Base-by-base conservation (phyloP, 208 protist genomes). In the Acanthamoeba castellanii region DNA sequence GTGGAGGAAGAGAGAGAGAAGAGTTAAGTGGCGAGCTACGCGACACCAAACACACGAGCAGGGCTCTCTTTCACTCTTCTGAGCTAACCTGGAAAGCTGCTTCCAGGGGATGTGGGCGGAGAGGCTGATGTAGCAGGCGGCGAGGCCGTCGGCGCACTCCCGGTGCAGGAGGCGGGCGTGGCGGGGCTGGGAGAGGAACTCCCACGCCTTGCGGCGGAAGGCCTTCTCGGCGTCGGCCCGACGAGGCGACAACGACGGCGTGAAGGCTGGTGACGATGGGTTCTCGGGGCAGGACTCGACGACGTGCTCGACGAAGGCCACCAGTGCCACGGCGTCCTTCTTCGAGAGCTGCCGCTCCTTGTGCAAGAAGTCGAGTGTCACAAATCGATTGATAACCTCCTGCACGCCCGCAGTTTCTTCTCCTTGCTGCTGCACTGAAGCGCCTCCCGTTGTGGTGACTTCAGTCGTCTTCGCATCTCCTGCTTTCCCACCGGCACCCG, bases 51-150 rank as follows among this genome's bases (percentile, higher is more conserved):
- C 11, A 14, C 66, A 13, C 25, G 14, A 27, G 64, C 27, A 27
- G n/a, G 4, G 8, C 64, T 55, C 14, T 55, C 50, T 55, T 9
- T 55, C 7, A 9, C 14, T 27, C 22, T 22, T 3, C 70, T 16
- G 25, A 59, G 20, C 30, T 27, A 6, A 78, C 70, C 70, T 16
- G 25, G 74, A 37, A 13, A 55, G 74, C 74, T 84, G 74, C 45
- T 84, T 84, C 74, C 74, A 84, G 74, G 74, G 18, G 22, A 84
- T 84, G 74, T 84, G 74, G 5, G 74, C 74, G 37, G 74, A 84
- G 3, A 84, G 74, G 45, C 74, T 45, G 45, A 84, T 84, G 74
- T 84, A 84, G 13, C n/a, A n/a, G 25, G 74, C 74, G 52, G 74
- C 74, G 74, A 84, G 74, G 74, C 42, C 74, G 32, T 84, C 74